Conservation (phyloP, 2,329 filamentous ascomycete species). For the Colletotrichum theobromicola region DNA sequence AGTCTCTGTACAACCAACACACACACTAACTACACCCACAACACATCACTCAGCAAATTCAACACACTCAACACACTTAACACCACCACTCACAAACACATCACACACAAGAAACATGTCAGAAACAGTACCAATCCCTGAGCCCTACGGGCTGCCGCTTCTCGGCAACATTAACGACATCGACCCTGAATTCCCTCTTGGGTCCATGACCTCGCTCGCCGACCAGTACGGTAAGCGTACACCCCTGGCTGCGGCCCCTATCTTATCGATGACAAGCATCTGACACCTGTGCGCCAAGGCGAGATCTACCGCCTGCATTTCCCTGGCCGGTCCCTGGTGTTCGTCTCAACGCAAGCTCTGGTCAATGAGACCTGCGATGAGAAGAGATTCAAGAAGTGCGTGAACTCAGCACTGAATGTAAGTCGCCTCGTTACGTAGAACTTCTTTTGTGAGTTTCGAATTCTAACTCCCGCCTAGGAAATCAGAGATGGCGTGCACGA, state of each 20-base stretch:
- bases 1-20: neutral
- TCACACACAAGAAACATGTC: neutral
- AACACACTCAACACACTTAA: no score
- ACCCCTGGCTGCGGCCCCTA: neutral
- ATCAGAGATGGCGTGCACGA: slow-evolving; percentile 62
- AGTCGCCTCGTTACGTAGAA: neutral
- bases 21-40: neutral
- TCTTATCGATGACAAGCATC: neutral
- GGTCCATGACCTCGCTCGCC: slow-evolving; percentile 61
- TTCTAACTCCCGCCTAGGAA: slow-evolving; percentile 35
- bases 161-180: slow-evolving; percentile 71
- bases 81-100: neutral
- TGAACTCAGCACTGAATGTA: slow-evolving; percentile 48
- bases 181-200: slow-evolving; percentile 60
- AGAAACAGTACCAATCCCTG: slow-evolving; percentile 19
- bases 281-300: slow-evolving; percentile 40
- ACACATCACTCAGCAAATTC: neutral
- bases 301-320: slow-evolving; percentile 65
- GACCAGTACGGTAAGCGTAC: slow-evolving; percentile 65
- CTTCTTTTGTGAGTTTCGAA: no score
- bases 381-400: slow-evolving; percentile 65
- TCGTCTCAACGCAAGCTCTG: slow-evolving; percentile 59
- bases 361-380: slow-evolving; percentile 71
- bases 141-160: slow-evolving; percentile 67
- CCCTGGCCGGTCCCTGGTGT: slow-evolving; percentile 50